phyloP scores from a whole-genome alignment of 768 basidiomycete genomes.

The Phallus indusiatus region DNA sequence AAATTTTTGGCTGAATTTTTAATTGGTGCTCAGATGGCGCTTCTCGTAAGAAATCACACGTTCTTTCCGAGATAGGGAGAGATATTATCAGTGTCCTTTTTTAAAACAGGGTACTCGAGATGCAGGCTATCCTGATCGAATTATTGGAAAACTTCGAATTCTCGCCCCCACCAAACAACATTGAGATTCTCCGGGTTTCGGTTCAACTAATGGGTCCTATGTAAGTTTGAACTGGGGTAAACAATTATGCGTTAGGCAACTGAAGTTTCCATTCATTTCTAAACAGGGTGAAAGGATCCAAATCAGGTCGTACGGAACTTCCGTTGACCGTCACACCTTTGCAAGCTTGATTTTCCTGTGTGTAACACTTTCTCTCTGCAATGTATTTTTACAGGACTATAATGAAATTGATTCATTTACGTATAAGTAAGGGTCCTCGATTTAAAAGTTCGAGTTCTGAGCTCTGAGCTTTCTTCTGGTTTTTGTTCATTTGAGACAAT shows the following conservation, averaged over 20 bases:
- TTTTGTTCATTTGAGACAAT: too few relatives aligned
- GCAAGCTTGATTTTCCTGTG: neutral
- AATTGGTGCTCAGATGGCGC: slow-evolving; percentile 15
- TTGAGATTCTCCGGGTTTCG: slow-evolving; percentile 22
- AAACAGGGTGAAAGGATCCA: neutral
- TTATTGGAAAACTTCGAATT: slow-evolving; percentile 28
- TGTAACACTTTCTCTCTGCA: too few relatives aligned
- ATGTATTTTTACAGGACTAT: too few relatives aligned
- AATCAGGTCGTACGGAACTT: neutral
- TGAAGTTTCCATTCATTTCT: neutral
- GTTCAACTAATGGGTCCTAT: slow-evolving; percentile 26
- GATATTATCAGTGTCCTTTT: too few relatives aligned
- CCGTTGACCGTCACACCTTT: neutral
- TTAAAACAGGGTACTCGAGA: slow-evolving; percentile 21
- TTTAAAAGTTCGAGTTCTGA: too few relatives aligned
- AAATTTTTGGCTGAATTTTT: neutral
- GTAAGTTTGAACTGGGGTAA: neutral
- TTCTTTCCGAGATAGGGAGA: neutral
- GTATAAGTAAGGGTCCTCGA: too few relatives aligned
- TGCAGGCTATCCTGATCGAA: slow-evolving; percentile 26
- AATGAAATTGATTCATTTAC: too few relatives aligned
- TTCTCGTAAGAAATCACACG: slow-evolving; percentile 19
- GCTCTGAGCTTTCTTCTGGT: too few relatives aligned
- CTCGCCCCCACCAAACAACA: slow-evolving; percentile 20
- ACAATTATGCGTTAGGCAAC: neutral